Conservation (phyloP, 225 moss, liverwort and hornwort species). For the Sphagnum tenellum region DNA sequence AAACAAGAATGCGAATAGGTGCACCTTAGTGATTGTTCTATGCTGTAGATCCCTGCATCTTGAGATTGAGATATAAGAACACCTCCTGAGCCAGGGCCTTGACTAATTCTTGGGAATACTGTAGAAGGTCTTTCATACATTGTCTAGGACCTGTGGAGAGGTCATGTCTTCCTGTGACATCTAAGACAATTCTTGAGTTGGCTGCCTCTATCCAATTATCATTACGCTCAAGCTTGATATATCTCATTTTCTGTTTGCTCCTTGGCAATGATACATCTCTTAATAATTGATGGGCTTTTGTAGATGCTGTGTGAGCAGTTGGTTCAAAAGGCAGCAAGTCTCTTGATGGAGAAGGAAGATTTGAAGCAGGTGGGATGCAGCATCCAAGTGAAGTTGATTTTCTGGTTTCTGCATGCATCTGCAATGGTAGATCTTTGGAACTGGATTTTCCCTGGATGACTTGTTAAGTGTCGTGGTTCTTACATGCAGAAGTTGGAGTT, state of each 20-base stretch:
- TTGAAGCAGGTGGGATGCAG: constrained; percentile 40
- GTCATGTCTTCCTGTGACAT: not conserved
- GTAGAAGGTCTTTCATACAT: not conserved
- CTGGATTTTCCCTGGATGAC: not conserved
- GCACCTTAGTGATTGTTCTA: not conserved
- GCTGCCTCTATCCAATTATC: not conserved
- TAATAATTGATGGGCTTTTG: not conserved
- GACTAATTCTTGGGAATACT: no score
- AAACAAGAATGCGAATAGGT: not conserved
- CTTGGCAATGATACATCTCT: not conserved
- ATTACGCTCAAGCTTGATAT: no score
- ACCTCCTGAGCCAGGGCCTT: not conserved
- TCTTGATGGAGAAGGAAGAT: constrained; percentile 51
- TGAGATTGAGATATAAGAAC: not conserved
- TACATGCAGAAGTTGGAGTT: constrained; percentile 54
- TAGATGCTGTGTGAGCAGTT: constrained; percentile 71
- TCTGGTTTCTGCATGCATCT: not conserved
- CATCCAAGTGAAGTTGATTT: no score
- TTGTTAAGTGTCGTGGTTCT: not conserved
- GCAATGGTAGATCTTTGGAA: no score
- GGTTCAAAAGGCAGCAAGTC: constrained; percentile 51
- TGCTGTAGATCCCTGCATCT: no score
- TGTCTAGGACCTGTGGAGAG: no score
- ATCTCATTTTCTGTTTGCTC: not conserved
- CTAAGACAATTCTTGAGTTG: no score